Conservation (phyloP, 768 basidiomycete genomes). For the Boletales sp. region DNA sequence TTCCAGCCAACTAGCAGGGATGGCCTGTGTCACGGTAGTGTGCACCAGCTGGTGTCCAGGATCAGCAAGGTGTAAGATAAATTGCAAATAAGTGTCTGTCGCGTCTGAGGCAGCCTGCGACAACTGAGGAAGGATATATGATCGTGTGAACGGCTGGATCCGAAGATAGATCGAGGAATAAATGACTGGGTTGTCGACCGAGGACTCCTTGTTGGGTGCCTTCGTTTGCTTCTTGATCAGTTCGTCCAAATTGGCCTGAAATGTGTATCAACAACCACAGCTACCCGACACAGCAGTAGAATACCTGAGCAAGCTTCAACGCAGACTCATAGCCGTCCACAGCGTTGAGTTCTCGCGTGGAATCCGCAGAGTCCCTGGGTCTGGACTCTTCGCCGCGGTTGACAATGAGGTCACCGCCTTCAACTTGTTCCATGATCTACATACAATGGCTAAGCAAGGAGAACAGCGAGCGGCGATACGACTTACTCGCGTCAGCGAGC, state of each 20-base stretch:
- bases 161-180: slow-evolving; percentile 92
- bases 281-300: slow-evolving; percentile 1
- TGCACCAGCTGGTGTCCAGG: slow-evolving; percentile 75
- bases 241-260: slow-evolving; percentile 74
- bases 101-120: slow-evolving; percentile 21
- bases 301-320: slow-evolving; percentile 78
- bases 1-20: slow-evolving; percentile 83
- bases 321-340: slow-evolving; percentile 86
- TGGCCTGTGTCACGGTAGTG: slow-evolving; percentile 76
- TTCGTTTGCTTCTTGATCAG: slow-evolving; percentile 62
- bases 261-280: neutral
- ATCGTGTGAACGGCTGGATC: slow-evolving; percentile 79
- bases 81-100: slow-evolving; percentile 47
- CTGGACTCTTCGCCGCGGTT: slow-evolving; percentile 77
- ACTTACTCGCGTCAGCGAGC: slow-evolving; percentile 73
- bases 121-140: slow-evolving; percentile 42
- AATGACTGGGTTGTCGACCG: slow-evolving; percentile 59
- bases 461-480: neutral
- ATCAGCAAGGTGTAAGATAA: slow-evolving; percentile 66
- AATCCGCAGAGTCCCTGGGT: slow-evolving; percentile 51
- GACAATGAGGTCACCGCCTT: slow-evolving; percentile 87
- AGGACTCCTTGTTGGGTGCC: slow-evolving; percentile 23
- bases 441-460: slow-evolving; percentile 2
- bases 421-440: slow-evolving; percentile 91
- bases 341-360: slow-evolving; percentile 67